Conservation (phyloP, 495 filamentous ascomycete genomes). For the Aspergillus leporis region DNA sequence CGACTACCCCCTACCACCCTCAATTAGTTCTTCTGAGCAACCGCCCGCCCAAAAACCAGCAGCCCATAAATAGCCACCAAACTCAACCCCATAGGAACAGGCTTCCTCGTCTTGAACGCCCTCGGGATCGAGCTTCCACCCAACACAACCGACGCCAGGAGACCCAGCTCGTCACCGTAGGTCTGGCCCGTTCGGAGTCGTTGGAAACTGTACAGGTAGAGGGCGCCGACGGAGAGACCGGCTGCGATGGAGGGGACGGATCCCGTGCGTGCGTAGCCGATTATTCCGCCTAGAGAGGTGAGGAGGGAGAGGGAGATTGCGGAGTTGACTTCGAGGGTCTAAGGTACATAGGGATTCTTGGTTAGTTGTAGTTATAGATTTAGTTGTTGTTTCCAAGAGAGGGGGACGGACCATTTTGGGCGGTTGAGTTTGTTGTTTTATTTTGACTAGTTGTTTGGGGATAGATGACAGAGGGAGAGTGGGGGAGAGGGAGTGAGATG, state of each 20-base stretch:
- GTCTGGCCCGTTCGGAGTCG: slow-evolving; percentile 51
- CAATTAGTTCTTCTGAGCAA: slow-evolving; percentile 22
- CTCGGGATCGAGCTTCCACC: slow-evolving; percentile 81
- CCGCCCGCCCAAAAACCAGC: slow-evolving; percentile 64
- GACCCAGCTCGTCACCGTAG: slow-evolving; percentile 72
- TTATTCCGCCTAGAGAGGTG: slow-evolving; percentile 81
- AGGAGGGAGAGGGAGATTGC: slow-evolving; percentile 78
- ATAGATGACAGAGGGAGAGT: not conserved
- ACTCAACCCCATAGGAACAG: slow-evolving; percentile 72
- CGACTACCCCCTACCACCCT: not conserved
- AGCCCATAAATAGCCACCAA: slow-evolving; percentile 64
- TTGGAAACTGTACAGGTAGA: slow-evolving; percentile 49
- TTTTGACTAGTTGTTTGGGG: not conserved
- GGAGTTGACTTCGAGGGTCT: slow-evolving; percentile 31
- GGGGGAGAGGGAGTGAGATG: not conserved
- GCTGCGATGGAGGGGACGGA: slow-evolving; percentile 84
- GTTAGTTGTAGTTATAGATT: too few species aligned
- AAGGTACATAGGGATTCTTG: not conserved
- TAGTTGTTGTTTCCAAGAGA: not conserved
- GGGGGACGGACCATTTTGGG: not conserved
- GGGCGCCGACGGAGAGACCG: slow-evolving; percentile 74
- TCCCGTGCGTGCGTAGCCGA: slow-evolving; percentile 79
- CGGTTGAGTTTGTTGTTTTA: not conserved
- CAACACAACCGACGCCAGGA: slow-evolving; percentile 79
- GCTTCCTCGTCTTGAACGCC: slow-evolving; percentile 74